Evolutionary conservation across 1,284 basidiomycete genomes (phyloP), one percentile per base, ranked within the genome.

Genomic region (Fistulina hepatica): DNA sequence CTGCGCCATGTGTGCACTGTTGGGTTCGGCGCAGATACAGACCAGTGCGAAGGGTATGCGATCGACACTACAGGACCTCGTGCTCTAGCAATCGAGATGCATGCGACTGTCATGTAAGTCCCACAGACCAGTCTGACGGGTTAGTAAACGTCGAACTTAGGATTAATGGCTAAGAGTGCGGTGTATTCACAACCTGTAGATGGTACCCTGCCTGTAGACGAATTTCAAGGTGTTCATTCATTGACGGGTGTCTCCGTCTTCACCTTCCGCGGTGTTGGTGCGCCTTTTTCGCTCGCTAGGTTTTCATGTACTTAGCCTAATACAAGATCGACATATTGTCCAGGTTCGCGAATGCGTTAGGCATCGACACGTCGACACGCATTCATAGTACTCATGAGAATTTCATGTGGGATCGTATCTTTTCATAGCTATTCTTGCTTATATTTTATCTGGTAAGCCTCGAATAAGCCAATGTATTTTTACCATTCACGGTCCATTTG

Each of bases 301-400:
- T 40, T 61, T 64, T 2, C 60, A 62, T 35, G 60, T 65, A 20
- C 64, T 63, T 44, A 60, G 20, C 42, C 63, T 61, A 64, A 47
- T 64, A 60, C 49, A 63, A 56, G 52, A 55, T 63, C 40, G 62
- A 65, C 35, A 59, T 64, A 27, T 65, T 65, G 50, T 65, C 61
- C 56, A 65, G 64, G 46, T 56, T 64, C 25, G 62, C 62, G 13
- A 62, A 63, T 44, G 59, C 59, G 6, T 50, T 65, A 28, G 63
- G 3, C 15, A 13, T 31, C 11, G 28, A 19, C 28, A 16, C 28
- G 15, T 31, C 28, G 5, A n/a, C 26, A 12, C 28, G n/a, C n/a
- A n/a, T n/a, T n/a, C n/a, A n/a, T n/a, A n/a, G n/a, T n/a, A n/a
- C n/a, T n/a, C n/a, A n/a, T n/a, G n/a, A n/a, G n/a, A n/a, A n/a